These are phyloP conservation scores for Paxillus involutus DNA, from an alignment of 768 basidiomycete species.

Conservation along the genomic window DNA sequence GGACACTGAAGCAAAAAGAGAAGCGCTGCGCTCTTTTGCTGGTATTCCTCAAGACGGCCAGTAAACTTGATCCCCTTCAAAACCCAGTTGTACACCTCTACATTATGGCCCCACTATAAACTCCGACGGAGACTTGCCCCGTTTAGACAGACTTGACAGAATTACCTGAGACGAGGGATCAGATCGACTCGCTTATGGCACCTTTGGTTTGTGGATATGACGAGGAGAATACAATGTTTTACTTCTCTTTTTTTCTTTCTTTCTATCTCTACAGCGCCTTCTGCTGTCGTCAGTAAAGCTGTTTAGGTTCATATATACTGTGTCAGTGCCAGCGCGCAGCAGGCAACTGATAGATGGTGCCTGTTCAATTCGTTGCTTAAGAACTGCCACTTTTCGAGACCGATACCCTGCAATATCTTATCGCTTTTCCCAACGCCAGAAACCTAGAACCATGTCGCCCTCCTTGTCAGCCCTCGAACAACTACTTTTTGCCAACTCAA, in stretches of 20 bases:
- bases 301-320: not conserved
- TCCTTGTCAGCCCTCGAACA: not conserved
- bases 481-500: conserved; percentile 53
- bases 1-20: conserved; percentile 40
- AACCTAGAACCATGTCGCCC: conserved; percentile 6
- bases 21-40: conserved; percentile 36
- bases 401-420: not conserved
- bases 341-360: not conserved
- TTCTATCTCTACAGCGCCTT: not conserved
- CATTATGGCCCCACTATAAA: not conserved
- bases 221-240: not conserved
- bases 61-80: not conserved
- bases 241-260: not conserved
- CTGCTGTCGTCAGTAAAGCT: not conserved
- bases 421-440: not conserved
- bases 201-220: not conserved
- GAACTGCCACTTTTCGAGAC: not conserved
- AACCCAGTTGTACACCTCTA: too few species aligned
- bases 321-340: not conserved
- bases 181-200: not conserved
- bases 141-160: not conserved
- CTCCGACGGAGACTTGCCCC: not conserved
- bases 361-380: not conserved
- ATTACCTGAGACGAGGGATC: not conserved
- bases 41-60: conserved; percentile 32